Conservation (phyloP, 495 filamentous ascomycete genomes). For the Penicillium subrubescens region DNA sequence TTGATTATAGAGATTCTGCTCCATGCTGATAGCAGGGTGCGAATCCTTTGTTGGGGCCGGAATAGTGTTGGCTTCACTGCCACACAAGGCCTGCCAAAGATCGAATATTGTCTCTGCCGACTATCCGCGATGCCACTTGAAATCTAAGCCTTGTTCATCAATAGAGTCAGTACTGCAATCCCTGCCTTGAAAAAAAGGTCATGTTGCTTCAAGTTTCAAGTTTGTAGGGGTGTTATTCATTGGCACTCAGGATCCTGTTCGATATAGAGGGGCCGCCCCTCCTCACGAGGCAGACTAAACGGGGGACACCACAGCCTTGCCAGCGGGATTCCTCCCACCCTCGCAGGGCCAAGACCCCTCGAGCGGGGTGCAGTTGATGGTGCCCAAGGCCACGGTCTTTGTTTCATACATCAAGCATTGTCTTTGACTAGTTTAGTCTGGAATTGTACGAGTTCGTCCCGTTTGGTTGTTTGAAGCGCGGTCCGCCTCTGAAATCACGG, state of each 20-base stretch:
- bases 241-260: neutral
- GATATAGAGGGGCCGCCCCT: neutral
- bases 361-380: neutral
- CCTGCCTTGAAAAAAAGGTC: neutral
- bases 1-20: neutral
- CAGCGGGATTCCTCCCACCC: neutral
- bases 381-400: neutral
- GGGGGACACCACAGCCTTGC: neutral
- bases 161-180: neutral
- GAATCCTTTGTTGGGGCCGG: constrained; percentile 3
- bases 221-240: neutral
- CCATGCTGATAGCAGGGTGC: neutral
- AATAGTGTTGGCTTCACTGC: neutral
- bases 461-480: neutral
- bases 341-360: neutral
- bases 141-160: neutral
- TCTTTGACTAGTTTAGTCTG: neutral
- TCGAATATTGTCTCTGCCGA: neutral
- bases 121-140: neutral
- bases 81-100: neutral
- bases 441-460: neutral
- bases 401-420: neutral
- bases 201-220: neutral
- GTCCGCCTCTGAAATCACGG: constrained; percentile 1
- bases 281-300: neutral